phyloP scores from a whole-genome alignment of 2,329 filamentous ascomycete genomes.

The Phialophora verrucosa region DNA sequence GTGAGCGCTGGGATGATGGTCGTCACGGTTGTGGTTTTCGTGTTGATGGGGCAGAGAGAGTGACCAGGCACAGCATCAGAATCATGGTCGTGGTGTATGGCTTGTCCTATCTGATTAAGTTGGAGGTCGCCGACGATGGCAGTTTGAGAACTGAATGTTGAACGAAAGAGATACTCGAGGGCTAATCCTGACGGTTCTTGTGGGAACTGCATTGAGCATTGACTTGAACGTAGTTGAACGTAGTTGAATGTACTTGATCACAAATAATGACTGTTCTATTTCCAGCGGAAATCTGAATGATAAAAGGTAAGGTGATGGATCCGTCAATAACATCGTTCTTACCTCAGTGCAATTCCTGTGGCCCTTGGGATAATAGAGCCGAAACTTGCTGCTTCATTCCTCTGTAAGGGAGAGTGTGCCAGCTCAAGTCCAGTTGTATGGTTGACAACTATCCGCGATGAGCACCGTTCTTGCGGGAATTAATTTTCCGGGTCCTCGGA shows the following conservation, averaged over 20 bases:
- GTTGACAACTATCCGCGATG: background rate
- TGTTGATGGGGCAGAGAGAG: slow-evolving; percentile 32
- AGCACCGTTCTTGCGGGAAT: background rate
- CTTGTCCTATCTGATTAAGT: background rate
- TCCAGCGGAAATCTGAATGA: background rate
- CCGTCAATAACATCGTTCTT: background rate
- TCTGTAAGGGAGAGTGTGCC: too few species aligned
- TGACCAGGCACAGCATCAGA: background rate
- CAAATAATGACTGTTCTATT: background rate
- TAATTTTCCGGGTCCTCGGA: background rate
- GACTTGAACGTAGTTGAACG: too few species aligned
- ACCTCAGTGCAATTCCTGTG: background rate
- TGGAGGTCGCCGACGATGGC: background rate
- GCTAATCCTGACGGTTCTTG: background rate
- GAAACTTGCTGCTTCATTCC: too few species aligned
- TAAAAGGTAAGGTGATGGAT: too few species aligned
- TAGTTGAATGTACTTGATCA: background rate
- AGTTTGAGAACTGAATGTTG: background rate
- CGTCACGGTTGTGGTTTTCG: slow-evolving; percentile 27
- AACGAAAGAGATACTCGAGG: background rate
- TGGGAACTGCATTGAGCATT: background rate
- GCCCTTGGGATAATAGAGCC: background rate
- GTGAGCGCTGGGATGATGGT: slow-evolving; percentile 31
- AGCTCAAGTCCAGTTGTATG: background rate
- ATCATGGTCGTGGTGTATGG: background rate